Evolutionary conservation across 1,139 yeast genomes (phyloP).

Genomic region (Keqinozyma sinolaborantium): DNA sequence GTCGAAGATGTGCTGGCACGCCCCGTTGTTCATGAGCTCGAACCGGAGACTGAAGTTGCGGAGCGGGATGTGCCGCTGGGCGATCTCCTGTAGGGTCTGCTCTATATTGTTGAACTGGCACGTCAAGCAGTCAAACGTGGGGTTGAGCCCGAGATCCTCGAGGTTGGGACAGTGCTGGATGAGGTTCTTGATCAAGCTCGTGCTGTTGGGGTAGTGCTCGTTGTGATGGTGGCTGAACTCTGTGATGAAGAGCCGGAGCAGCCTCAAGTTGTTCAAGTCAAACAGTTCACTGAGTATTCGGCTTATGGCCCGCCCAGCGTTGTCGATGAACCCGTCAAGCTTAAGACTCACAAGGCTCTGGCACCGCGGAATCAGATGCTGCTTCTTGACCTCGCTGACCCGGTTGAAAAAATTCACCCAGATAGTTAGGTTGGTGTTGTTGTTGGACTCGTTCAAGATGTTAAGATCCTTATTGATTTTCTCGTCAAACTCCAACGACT

Average conservation of each 20-base stretch:
- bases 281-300: constrained; percentile 3
- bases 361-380: neutral
- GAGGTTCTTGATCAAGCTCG: constrained; percentile 6
- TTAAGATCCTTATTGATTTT: constrained; percentile 4
- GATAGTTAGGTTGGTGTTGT: constrained; percentile 3
- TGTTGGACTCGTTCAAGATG: constrained; percentile 7
- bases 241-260: constrained; percentile 5
- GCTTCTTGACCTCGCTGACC: constrained; percentile 1
- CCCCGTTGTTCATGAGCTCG: constrained; percentile 8
- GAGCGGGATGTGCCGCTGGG: neutral
- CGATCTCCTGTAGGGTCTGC: constrained; percentile 1
- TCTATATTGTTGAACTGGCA: constrained; percentile 8
- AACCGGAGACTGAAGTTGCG: constrained; percentile 6
- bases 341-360: constrained; percentile 1
- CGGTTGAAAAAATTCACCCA: constrained; percentile 10
- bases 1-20: constrained; percentile 4
- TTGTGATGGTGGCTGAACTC: constrained; percentile 12
- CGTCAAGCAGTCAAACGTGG: constrained; percentile 11
- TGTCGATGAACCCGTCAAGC: constrained; percentile 10
- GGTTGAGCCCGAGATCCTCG: constrained; percentile 4
- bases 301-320: constrained; percentile 3
- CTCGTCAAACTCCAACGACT: constrained; percentile 8
- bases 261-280: constrained; percentile 3
- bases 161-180: constrained; percentile 2
- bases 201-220: constrained; percentile 7